Evolutionary conservation across 202 grass and related monocot species (phyloP).

Genomic region (Schoenoplectus triqueter): DNA sequence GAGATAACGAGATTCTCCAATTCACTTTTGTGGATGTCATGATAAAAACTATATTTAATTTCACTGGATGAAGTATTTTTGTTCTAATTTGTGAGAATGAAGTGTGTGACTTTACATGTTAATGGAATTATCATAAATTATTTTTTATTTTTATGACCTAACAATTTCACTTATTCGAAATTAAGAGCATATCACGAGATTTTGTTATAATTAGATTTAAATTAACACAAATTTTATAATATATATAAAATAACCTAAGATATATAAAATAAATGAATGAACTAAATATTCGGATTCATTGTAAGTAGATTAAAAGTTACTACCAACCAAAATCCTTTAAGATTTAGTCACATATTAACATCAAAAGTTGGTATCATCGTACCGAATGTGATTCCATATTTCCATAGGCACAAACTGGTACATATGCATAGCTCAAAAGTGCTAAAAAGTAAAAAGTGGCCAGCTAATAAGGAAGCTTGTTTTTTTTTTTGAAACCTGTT

Average conservation of each 20-base stretch:
- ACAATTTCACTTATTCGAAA: too few species aligned
- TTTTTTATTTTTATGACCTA: too few species aligned
- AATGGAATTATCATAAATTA: neutral
- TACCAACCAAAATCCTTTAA: neutral
- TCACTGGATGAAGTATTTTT: neutral
- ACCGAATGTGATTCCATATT: neutral
- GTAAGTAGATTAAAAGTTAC: neutral
- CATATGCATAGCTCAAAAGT: neutral
- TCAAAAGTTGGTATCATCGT: neutral
- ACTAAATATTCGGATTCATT: too few species aligned
- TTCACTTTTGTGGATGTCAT: too few species aligned
- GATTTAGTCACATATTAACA: neutral
- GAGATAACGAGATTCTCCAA: neutral
- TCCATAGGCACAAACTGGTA: neutral
- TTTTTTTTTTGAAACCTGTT: too few species aligned
- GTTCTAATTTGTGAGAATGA: neutral
- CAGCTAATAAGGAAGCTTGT: too few species aligned
- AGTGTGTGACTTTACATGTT: neutral
- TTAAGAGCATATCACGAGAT: too few species aligned
- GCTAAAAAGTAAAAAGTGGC: neutral
- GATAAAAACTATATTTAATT: constrained; percentile 4
- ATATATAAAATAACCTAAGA: too few species aligned
- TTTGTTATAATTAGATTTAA: too few species aligned
- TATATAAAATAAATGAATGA: neutral
- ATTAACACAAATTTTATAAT: too few species aligned